Base-by-base conservation (phyloP, 768 basidiomycete genomes). In the Thelephora aurantiotincta region DNA sequence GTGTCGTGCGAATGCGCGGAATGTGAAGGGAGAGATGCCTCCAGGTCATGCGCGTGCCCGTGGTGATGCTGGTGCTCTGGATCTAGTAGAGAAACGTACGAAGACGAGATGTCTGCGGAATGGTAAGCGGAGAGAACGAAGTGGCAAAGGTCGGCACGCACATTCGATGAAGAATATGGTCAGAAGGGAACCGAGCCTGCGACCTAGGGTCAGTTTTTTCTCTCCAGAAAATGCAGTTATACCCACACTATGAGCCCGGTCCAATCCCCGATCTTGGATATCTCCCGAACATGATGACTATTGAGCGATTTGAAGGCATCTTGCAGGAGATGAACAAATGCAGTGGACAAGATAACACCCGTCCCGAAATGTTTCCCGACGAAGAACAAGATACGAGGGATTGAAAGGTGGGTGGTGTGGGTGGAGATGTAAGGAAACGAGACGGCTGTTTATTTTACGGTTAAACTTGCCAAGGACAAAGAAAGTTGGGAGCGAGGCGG, bases 341-440 rank as follows among this genome's bases (percentile, higher is more conserved):
- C 86, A 0, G 87, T 90, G 3, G 86, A 78, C 3, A 90, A 60
- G 33, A 90, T 90, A 12, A 86, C 84, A 11, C 85, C 85, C 12
- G 87, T 89, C 33, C 87, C 87, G 54, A 89, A 88, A 58, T 90
- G 87, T 56, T 88, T 90, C 35, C 82, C 85, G n/a, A 86, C 68
- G 61, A 90, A 89, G 59, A 90, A 89, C 14, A 81, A 55, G 13
- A 83, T 65, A 19, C 71, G 70, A 1, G 83, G 84, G 54, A 86
- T 78, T 46, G 71, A 70, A 18, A 87, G 55, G 48, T 68, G 68
- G 5, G 68, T 66, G 12, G 71, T 56, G 1, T 68, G 68, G 49
- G 72, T 75, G 0, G 84, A 82, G 20, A 85, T 48, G 1, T 75
- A 65, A 0, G 87, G 86, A 51, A 89, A 82, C 0, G 81, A 81